Evolutionary conservation across 352 stramenopile species (phyloP).

Genomic region (Phytophthora sp.): DNA sequence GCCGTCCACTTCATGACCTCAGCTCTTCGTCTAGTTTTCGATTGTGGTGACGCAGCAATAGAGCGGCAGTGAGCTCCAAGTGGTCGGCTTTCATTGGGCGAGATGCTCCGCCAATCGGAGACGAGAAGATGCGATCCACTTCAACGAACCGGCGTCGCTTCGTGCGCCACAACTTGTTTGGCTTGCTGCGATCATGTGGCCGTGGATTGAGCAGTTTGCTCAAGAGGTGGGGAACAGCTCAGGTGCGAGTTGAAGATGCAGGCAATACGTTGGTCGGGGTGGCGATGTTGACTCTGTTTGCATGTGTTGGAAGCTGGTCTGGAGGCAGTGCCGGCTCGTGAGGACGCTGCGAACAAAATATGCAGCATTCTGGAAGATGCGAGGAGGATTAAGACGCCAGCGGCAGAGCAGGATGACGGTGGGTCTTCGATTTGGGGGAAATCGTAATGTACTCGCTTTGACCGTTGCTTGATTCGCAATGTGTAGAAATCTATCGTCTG

Average conservation of each 20-base stretch:
- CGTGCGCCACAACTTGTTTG: neutral
- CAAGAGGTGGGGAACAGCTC: slow-evolving; percentile 35
- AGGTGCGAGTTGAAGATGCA: slow-evolving; percentile 2
- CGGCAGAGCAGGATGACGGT: slow-evolving; percentile 29
- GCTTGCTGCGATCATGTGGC: slow-evolving; percentile 8
- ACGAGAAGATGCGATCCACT: slow-evolving; percentile 18
- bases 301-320: slow-evolving; percentile 14
- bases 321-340: slow-evolving; percentile 16
- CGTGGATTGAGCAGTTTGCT: slow-evolving; percentile 51
- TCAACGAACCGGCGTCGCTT: slow-evolving; percentile 29
- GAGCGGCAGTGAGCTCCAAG: slow-evolving; percentile 7
- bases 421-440: neutral
- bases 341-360: slow-evolving; percentile 23
- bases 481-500: slow-evolving; percentile 23
- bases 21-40: slow-evolving; percentile 15
- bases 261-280: no score
- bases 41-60: slow-evolving; percentile 8
- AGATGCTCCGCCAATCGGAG: slow-evolving; percentile 38
- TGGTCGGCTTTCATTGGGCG: slow-evolving; percentile 49
- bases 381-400: slow-evolving; percentile 1
- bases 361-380: slow-evolving; percentile 8
- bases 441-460: neutral
- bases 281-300: neutral
- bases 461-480: neutral
- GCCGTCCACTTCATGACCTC: slow-evolving; percentile 64